A percentile compares a stretch with the other conserved stretches of the same genome.
These are phyloP conservation scores for Nicotiana tabacum DNA, from an alignment of 257 asterid genomes.

Conservation along the genomic window DNA sequence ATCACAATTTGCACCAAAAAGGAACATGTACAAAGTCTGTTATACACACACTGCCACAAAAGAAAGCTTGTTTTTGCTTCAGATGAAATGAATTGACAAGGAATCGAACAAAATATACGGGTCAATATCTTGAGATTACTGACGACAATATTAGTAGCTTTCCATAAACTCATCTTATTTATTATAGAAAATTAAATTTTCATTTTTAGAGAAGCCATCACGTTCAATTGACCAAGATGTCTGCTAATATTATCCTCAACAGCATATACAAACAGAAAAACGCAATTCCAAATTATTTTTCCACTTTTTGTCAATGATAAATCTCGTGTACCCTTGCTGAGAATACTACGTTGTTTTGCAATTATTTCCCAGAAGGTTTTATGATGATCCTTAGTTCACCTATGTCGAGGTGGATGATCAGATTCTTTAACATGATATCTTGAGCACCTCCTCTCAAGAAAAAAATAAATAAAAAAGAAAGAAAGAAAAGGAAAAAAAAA, in stretches of 20 bases:
- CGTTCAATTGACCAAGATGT: no score
- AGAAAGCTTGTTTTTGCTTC: background rate
- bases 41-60: background rate
- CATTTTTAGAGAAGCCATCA: no score
- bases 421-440: background rate
- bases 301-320: background rate
- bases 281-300: background rate
- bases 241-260: no score
- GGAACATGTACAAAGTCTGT: background rate
- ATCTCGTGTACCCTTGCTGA: background rate
- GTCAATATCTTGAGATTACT: background rate
- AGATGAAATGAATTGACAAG: background rate
- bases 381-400: background rate
- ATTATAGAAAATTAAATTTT: no score
- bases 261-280: no score
- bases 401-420: background rate
- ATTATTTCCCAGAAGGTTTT: background rate
- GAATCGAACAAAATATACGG: no score
- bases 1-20: background rate
- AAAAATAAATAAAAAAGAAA: no score
- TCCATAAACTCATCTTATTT: no score
- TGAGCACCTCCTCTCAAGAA: no score
- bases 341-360: background rate
- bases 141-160: background rate
- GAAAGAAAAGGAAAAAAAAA: no score